phyloP scores from a whole-genome alignment of 2,329 filamentous ascomycete species.

The Trichoderma lentiforme region DNA sequence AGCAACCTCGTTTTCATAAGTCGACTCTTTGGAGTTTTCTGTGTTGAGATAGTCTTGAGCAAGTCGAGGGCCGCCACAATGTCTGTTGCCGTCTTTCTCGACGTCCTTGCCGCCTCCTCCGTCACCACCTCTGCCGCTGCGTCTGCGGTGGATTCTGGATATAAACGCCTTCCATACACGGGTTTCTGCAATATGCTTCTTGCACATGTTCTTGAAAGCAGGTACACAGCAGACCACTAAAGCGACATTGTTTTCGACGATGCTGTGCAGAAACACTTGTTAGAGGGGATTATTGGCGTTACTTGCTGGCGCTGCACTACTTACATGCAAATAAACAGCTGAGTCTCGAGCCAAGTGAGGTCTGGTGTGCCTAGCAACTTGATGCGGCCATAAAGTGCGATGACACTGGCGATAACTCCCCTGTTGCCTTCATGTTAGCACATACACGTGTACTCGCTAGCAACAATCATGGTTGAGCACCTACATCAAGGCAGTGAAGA shows the following conservation, averaged over 20 bases:
- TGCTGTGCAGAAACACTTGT: neutral
- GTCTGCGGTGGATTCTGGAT: neutral
- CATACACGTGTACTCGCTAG: neutral
- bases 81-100: neutral
- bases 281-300: neutral
- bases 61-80: neutral
- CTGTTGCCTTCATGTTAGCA: neutral
- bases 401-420: conserved; percentile 3
- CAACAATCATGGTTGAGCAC: neutral
- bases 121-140: too few relatives aligned
- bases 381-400: neutral
- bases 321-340: conserved; percentile 7
- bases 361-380: neutral
- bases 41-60: neutral
- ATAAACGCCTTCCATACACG: neutral
- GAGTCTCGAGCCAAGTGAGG: neutral
- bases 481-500: conserved; percentile 21
- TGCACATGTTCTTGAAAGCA: conserved; percentile 14
- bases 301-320: neutral
- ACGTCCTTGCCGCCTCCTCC: neutral
- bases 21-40: neutral
- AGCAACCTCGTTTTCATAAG: neutral
- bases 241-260: conserved; percentile 22
- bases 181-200: neutral
- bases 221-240: conserved; percentile 22